Conservation (phyloP, 345 rosid genomes). For the Boechera divaricarpa region DNA sequence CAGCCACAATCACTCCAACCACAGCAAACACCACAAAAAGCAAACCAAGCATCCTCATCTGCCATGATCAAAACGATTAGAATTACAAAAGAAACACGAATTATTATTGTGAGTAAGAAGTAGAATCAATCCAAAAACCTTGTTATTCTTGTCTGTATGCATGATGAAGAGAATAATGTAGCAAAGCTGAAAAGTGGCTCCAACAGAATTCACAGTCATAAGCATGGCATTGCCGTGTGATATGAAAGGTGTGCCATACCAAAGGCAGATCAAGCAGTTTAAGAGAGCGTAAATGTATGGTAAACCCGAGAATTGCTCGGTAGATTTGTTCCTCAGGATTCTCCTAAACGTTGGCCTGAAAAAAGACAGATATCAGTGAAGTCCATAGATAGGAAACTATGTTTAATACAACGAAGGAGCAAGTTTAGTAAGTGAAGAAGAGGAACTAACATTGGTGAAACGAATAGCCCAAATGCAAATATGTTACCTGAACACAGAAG, state of each 20-base stretch:
- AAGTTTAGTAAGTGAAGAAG: constrained; percentile 4
- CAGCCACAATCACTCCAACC: constrained; percentile 55
- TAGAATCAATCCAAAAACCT: constrained; percentile 52
- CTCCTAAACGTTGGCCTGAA: constrained; percentile 86
- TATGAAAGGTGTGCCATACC: constrained; percentile 82
- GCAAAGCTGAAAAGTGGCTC: constrained; percentile 71
- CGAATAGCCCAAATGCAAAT: constrained; percentile 80
- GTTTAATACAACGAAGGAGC: not conserved
- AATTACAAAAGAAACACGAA: not conserved
- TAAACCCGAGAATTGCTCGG: constrained; percentile 82
- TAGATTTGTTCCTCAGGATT: constrained; percentile 75
- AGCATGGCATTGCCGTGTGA: constrained; percentile 64
- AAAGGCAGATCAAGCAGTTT: constrained; percentile 80
- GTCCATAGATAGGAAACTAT: not conserved
- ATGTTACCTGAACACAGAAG: constrained; percentile 71
- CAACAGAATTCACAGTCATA: constrained; percentile 73
- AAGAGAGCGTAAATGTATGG: constrained; percentile 83
- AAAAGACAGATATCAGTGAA: constrained; percentile 11
- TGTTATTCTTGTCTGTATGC: constrained; percentile 60
- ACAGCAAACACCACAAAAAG: constrained; percentile 56
- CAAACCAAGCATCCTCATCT: constrained; percentile 68
- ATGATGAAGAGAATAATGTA: constrained; percentile 65
- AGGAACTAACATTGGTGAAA: constrained; percentile 77
- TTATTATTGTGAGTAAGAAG: not conserved
- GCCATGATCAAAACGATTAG: constrained; percentile 37